A percentile compares a stretch with the other conserved stretches of the same genome.
Evolutionary conservation across 768 basidiomycete genomes (phyloP).

Genomic region (Fomitopsis serialis): DNA sequence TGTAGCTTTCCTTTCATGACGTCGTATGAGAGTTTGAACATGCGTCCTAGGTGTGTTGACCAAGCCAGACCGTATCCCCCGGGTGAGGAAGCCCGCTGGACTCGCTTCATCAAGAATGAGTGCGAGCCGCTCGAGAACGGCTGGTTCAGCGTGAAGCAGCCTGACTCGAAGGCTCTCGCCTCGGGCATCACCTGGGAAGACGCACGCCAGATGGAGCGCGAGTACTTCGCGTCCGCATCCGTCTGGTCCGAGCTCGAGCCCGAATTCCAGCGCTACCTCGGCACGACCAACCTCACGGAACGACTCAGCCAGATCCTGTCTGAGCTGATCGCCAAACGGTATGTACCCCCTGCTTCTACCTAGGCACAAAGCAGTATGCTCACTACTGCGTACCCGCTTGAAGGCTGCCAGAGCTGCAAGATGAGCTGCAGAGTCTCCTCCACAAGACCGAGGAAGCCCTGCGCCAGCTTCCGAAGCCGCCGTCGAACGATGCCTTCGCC

Average conservation of each 20-base stretch:
- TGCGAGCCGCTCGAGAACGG: slow-evolving; percentile 44
- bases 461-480: slow-evolving; percentile 39
- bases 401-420: slow-evolving; percentile 60
- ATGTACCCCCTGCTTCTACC: slow-evolving; percentile 7
- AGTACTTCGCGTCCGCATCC: slow-evolving; percentile 45
- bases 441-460: slow-evolving; percentile 30
- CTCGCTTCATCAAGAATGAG: slow-evolving; percentile 51
- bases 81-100: slow-evolving; percentile 54
- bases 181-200: slow-evolving; percentile 51
- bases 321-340: slow-evolving; percentile 59
- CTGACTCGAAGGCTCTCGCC: slow-evolving; percentile 42
- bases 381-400: not conserved
- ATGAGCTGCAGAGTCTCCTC: slow-evolving; percentile 48
- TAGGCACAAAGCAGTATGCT: not conserved
- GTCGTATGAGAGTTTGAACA: not conserved
- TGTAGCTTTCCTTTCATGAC: slow-evolving; percentile 8
- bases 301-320: slow-evolving; percentile 57
- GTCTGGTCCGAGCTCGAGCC: slow-evolving; percentile 54
- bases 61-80: slow-evolving; percentile 63
- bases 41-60: slow-evolving; percentile 55
- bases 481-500: slow-evolving; percentile 49
- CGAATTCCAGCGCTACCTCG: slow-evolving; percentile 44
- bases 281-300: slow-evolving; percentile 52
- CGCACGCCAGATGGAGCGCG: slow-evolving; percentile 51
- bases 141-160: slow-evolving; percentile 47